phyloP scores from a whole-genome alignment of 768 basidiomycete species.

The Epithele typhae region DNA sequence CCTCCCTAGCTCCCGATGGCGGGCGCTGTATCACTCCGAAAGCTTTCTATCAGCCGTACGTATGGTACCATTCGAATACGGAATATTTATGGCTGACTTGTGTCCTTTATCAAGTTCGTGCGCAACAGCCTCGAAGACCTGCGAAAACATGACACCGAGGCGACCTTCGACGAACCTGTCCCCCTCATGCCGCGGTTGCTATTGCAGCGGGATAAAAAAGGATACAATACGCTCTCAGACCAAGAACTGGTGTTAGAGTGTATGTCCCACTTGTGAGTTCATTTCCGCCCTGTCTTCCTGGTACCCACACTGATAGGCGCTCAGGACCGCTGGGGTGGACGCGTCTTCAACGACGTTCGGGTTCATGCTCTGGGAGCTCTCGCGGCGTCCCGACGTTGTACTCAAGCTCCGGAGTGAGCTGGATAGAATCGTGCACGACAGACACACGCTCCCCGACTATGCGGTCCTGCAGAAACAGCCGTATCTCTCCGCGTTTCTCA shows the following conservation, averaged over 20 bases:
- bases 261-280: not conserved
- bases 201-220: conserved; percentile 43
- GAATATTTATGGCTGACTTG: not conserved
- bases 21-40: conserved; percentile 67
- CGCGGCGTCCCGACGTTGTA: conserved; percentile 56
- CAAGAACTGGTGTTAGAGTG: not conserved
- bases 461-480: conserved; percentile 42
- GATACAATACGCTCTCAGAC: not conserved
- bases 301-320: not conserved
- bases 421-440: conserved; percentile 58
- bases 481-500: conserved; percentile 28
- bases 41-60: conserved; percentile 65
- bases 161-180: conserved; percentile 38
- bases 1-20: conserved; percentile 61
- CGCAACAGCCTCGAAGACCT: not conserved
- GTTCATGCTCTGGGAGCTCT: conserved; percentile 68
- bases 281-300: not conserved
- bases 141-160: not conserved
- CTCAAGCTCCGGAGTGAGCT: conserved; percentile 60
- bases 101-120: not conserved
- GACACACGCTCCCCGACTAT: conserved; percentile 50
- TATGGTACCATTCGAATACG: too few relatives aligned
- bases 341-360: conserved; percentile 62
- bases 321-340: conserved; percentile 68
- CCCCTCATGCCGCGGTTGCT: conserved; percentile 62